Conservation (phyloP, 1,139 yeast genomes). For the Petasospora fabianii region DNA sequence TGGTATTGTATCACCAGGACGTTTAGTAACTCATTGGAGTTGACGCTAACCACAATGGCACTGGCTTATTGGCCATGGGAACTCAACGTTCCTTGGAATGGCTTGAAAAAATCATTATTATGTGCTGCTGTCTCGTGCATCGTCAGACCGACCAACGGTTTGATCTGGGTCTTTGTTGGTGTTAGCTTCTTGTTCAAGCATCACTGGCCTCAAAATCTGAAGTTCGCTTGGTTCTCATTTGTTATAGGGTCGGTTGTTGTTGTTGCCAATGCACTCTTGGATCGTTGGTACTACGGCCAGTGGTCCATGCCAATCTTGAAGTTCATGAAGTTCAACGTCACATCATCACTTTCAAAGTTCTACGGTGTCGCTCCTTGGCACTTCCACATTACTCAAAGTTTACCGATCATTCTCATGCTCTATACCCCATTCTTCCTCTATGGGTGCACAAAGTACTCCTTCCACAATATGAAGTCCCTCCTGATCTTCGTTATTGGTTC, state of each 20-base stretch:
- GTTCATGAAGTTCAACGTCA: constrained; percentile 73
- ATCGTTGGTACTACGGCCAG: constrained; percentile 56
- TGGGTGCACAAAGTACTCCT: constrained; percentile 33
- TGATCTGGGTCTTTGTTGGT: constrained; percentile 72
- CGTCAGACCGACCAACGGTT: constrained; percentile 77
- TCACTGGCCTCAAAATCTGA: constrained; percentile 13
- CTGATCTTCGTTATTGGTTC: constrained; percentile 40
- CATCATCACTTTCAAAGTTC: constrained; percentile 69
- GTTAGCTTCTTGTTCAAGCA: constrained; percentile 19
- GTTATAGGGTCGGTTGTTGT: constrained; percentile 31
- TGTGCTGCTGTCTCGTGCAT: constrained; percentile 59
- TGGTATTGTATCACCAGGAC: constrained; percentile 80
- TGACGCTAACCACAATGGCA: constrained; percentile 67
- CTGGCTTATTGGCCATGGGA: constrained; percentile 73
- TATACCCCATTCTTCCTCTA: constrained; percentile 57
- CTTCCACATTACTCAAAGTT: constrained; percentile 76
- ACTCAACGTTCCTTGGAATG: constrained; percentile 19
- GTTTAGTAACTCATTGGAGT: constrained; percentile 82
- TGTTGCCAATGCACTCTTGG: constrained; percentile 41
- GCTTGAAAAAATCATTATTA: constrained; percentile 27
- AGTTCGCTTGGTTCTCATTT: constrained; percentile 26
- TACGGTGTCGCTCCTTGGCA: constrained; percentile 88
- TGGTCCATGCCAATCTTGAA: constrained; percentile 61
- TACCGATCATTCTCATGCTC: constrained; percentile 70
- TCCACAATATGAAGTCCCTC: constrained; percentile 22